These are phyloP conservation scores for Schoenoplectus tabernaemontani DNA, from an alignment of 202 grass and related monocot genomes.

Conservation along the genomic window DNA sequence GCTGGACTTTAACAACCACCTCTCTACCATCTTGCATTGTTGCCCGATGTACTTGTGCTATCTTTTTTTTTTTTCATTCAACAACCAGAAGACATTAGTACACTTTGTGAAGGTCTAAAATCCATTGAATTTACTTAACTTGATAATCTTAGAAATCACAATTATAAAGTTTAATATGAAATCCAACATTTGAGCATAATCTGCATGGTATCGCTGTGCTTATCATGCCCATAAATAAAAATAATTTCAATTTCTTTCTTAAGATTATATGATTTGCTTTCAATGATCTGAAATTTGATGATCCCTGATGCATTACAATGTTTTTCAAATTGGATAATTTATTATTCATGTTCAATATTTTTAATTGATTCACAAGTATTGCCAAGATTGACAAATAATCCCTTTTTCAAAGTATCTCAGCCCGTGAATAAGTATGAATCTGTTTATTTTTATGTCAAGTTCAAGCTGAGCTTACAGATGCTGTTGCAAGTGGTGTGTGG, in stretches of 20 bases:
- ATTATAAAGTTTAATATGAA: neutral
- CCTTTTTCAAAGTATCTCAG: conserved; percentile 23
- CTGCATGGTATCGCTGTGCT: neutral
- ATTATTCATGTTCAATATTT: neutral
- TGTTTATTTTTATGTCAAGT: conserved; percentile 13
- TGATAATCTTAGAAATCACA: neutral
- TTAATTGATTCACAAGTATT: neutral
- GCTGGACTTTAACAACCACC: conserved; percentile 98
- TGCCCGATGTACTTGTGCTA: conserved; percentile 95
- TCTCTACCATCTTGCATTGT: conserved; percentile 70
- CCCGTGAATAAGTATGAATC: conserved; percentile 24
- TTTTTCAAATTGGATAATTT: too few species aligned
- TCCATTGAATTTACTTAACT: neutral
- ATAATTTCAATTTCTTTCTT: neutral
- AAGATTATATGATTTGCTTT: neutral
- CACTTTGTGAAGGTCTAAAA: neutral
- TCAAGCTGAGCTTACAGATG: conserved; percentile 58
- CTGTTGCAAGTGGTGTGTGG: conserved; percentile 78
- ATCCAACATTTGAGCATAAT: neutral
- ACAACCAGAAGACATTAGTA: conserved; percentile 1
- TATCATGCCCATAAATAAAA: neutral
- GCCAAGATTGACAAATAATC: conserved; percentile 15
- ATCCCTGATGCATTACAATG: neutral
- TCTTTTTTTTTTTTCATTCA: conserved; percentile 36
- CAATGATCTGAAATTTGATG: neutral